Percentiles rank a stretch among this genome's conserved stretches.
These are phyloP conservation scores for Vicia sativa DNA, from an alignment of 306 rosid genomes.

Conservation along the genomic window DNA sequence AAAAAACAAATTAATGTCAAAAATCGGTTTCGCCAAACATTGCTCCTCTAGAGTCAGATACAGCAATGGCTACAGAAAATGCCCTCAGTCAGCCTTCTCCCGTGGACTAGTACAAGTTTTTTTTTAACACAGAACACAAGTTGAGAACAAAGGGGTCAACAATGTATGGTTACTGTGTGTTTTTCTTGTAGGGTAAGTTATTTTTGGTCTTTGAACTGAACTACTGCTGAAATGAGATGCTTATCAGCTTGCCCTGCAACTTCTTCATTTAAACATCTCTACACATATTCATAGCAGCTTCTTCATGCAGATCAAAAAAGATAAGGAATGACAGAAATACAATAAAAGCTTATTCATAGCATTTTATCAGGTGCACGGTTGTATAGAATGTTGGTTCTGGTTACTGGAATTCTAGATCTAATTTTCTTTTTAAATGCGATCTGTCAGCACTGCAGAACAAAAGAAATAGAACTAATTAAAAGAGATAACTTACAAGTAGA, in stretches of 20 bases:
- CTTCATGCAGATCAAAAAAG: conserved; percentile 35
- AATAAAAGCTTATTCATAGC: conserved; percentile 19
- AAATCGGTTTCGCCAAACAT: conserved; percentile 31
- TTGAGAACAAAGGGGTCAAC: conserved; percentile 18
- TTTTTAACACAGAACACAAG: conserved; percentile 28
- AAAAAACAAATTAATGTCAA: conserved; percentile 39
- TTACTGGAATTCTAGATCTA: conserved; percentile 88
- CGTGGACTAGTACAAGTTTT: conserved; percentile 41
- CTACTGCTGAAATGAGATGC: conserved; percentile 29
- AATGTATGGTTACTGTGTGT: conserved; percentile 26
- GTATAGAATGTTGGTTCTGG: conserved; percentile 51
- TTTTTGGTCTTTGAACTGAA: conserved; percentile 41
- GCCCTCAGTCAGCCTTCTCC: conserved; percentile 40
- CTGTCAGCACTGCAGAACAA: conserved; percentile 79
- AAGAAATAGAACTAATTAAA: conserved; percentile 25
- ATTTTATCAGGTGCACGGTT: conserved; percentile 6
- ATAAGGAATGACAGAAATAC: conserved; percentile 23
- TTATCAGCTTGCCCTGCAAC: conserved; percentile 33
- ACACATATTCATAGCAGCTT: conserved; percentile 41
- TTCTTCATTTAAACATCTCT: conserved; percentile 39
- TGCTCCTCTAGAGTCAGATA: conserved; percentile 33
- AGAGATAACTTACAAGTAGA: conserved; percentile 15
- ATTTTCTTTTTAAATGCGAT: conserved; percentile 86
- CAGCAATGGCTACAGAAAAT: conserved; percentile 37
- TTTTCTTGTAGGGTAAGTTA: conserved; percentile 29